Evolutionary conservation across 2,329 filamentous ascomycete species (phyloP), one percentile per base, ranked within the genome.

Genomic region (Aureobasidium sp.): DNA sequence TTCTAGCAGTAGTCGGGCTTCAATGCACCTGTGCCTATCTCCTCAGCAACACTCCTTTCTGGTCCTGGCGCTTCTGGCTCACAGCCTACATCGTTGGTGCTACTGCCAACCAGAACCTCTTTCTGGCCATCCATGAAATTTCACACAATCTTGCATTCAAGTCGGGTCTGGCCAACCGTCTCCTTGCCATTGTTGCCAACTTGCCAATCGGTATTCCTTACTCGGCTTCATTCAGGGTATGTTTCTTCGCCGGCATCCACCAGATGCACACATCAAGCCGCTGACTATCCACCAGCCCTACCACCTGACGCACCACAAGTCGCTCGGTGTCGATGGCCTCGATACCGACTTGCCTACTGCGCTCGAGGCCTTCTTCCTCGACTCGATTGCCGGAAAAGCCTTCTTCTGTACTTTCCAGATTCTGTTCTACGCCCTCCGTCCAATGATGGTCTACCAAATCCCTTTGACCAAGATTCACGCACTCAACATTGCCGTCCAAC

Each of bases 371-470:
- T 73, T 95, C 66, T 86, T 98, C 68, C 84, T 98, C 63, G 88
- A 98, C 75, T 96, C 90, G 6, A 84, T 98, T 62, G 81, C 91
- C 16, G 93, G 93, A 69, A 98, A 98, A 74, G 85, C 93, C 60
- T 98, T 98, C 77, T 98, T 98, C 79, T 91, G 87, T 74, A 98
- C 93, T 61, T 98, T 96, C 75, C 93, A 98, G 73, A 96, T 98
- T 70, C 80, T 98, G 68, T 98, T 98, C 79, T 98, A 98, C 75
- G 93, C 93, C 63, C 72, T 98, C 47, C 88, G 93, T 14, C 93
- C 93, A 57, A 95, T 97, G 86, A 84, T 90, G 72, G 80, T 98
- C 62, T 95, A 95, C 79, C 81, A 83, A 62, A 79, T 97, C 4
- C 88, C 91, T 32, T 81, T 97, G 68, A 96, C 91, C 49, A 79